A percentile compares a stretch with the other conserved stretches of the same genome.
These are phyloP conservation scores for Globisporangium carolinianum DNA, from an alignment of 352 stramenopile species.

Conservation along the genomic window DNA sequence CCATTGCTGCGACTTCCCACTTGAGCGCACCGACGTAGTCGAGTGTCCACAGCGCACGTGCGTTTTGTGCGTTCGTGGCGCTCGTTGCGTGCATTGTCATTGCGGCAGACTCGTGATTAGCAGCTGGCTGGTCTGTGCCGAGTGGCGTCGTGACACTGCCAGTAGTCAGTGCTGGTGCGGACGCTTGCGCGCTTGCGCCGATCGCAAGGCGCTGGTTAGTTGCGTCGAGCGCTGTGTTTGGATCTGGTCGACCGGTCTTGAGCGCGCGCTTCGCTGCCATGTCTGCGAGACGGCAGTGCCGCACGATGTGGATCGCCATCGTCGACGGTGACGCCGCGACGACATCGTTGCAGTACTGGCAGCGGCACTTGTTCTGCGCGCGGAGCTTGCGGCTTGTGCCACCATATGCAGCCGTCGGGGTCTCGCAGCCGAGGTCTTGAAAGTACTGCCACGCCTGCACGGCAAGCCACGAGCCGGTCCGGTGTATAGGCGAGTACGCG, in stretches of 20 bases:
- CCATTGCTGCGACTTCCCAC: neutral
- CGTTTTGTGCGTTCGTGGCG: no score
- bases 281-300: slow-evolving; percentile 8
- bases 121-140: no score
- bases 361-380: slow-evolving; percentile 5
- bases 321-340: slow-evolving; percentile 1
- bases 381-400: slow-evolving; percentile 2
- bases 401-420: neutral
- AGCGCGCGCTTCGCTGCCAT: slow-evolving; percentile 6
- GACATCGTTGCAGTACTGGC: slow-evolving; percentile 9
- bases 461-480: neutral
- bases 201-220: neutral
- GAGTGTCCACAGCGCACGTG: neutral
- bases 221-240: neutral
- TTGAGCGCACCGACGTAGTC: slow-evolving; percentile 5
- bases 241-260: neutral
- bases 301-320: slow-evolving; percentile 14
- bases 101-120: no score
- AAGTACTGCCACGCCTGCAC: slow-evolving; percentile 13
- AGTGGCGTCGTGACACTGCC: no score
- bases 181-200: neutral
- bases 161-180: no score
- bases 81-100: no score
- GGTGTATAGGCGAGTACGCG: neutral
- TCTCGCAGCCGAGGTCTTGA: slow-evolving; percentile 4